Conservation (phyloP, 179 eudicot genomes). For the Spinacia oleracea region DNA sequence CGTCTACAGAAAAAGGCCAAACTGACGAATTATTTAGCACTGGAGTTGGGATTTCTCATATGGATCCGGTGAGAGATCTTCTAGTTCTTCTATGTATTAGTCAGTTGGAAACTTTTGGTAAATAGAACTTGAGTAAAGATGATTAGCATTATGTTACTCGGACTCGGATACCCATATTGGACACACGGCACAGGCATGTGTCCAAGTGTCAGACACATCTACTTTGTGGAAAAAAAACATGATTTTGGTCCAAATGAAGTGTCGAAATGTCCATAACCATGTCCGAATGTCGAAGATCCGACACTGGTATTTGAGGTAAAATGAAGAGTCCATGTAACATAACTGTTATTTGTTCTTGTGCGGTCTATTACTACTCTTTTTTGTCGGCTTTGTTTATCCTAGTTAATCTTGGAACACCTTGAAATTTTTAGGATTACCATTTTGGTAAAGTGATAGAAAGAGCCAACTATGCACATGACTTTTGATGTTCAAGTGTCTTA, state of each 20-base stretch:
- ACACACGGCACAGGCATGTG: too few relatives aligned
- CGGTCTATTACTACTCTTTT: background rate
- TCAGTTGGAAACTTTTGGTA: background rate
- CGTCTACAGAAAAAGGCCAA: constrained; percentile 7
- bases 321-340: too few relatives aligned
- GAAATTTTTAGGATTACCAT: background rate
- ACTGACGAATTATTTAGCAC: background rate
- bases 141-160: too few relatives aligned
- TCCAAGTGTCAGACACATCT: too few relatives aligned
- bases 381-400: background rate
- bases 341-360: background rate
- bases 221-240: too few relatives aligned
- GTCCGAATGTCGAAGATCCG: too few relatives aligned
- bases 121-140: constrained; percentile 8
- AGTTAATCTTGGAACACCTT: background rate
- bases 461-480: background rate
- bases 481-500: background rate
- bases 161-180: too few relatives aligned
- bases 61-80: constrained; percentile 15
- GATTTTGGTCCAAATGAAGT: too few relatives aligned
- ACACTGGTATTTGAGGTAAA: too few relatives aligned
- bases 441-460: background rate
- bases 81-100: background rate
- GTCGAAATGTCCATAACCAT: too few relatives aligned
- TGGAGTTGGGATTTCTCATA: constrained; percentile 17